phyloP scores from a whole-genome alignment of 2,329 filamentous ascomycete genomes.

The Aspergillus ochraceus region DNA sequence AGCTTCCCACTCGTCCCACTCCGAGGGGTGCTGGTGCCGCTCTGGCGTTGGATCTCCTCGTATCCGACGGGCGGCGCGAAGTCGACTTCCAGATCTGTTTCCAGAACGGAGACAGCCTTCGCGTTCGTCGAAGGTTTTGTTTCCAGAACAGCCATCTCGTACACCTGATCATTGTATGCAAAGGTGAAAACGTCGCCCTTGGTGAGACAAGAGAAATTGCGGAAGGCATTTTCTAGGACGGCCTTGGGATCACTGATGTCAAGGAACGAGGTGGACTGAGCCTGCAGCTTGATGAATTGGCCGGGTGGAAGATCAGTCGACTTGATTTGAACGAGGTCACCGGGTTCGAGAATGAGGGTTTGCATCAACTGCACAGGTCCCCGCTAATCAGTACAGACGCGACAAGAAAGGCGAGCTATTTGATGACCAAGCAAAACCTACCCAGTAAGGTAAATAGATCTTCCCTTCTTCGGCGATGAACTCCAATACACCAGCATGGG shows the following conservation, averaged over 20 bases:
- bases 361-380: conserved; percentile 74
- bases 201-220: conserved; percentile 91
- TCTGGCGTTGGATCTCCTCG: conserved; percentile 75
- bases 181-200: conserved; percentile 96
- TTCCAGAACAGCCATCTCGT: conserved; percentile 89
- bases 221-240: conserved; percentile 93
- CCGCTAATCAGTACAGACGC: neutral
- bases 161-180: conserved; percentile 90
- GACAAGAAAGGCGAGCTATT: neutral
- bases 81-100: conserved; percentile 95
- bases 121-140: conserved; percentile 82
- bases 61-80: conserved; percentile 94
- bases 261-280: conserved; percentile 88
- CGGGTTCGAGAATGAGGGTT: conserved; percentile 82
- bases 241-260: conserved; percentile 97
- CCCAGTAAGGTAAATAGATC: conserved; percentile 95
- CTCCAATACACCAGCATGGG: conserved; percentile 92
- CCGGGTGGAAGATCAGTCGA: conserved; percentile 90
- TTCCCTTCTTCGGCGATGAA: conserved; percentile 97
- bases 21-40: conserved; percentile 83
- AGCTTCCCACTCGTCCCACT: conserved; percentile 62
- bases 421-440: conserved; percentile 43
- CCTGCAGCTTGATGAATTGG: conserved; percentile 92
- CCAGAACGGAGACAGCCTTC: conserved; percentile 86
- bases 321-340: conserved; percentile 92